Base-by-base conservation (phyloP, 805 yeast species). In the Cyberlindnera meyerae region DNA sequence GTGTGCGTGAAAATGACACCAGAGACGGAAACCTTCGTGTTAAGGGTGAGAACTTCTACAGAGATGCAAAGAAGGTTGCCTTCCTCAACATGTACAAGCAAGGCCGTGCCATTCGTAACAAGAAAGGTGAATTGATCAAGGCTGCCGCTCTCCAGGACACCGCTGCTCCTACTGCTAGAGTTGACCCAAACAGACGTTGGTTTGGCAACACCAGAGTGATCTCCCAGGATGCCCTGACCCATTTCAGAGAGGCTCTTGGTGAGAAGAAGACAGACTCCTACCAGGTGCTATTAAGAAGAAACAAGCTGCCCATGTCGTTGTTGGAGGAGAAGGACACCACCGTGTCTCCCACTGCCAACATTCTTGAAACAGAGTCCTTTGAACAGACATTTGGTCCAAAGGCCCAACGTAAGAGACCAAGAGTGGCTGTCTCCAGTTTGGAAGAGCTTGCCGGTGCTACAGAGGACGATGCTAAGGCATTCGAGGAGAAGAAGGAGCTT, bases 181-280 rank as follows among this genome's bases (percentile, higher is more conserved):
- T 90, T 29, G 96, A 86, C 57, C 97, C 98, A 6, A 90, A 90
- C 61, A 77, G 96, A 61, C 77, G 94, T 57, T 90, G 97, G 98
- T 93, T 93, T 58, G 96, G 96, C 33, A 93, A 88, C 63, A 87
- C 98, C 11, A 77, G 98, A 57, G 98, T 90, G 27, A 90, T 90
- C 55, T 90, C 97, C 5, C 98, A 90, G 61, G 96, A 93, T 69
- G 96, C 97, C 2, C 68, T 90, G 53, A 70, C 82, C 20, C 97
- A 93, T 65, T 90, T 90, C 67, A 74, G 98, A 60, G 93, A 85
- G 49, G 97, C 97, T 8, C 71, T 90, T 66, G 94, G 93, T 32
- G 95, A 82, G 44, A 83, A 82, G 53, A 75, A 81, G 52, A 71
- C 79, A 48, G 95, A 90, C 54, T 68, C 79, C 5, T 90, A 88